A percentile compares a stretch with the other conserved stretches of the same genome.
These are phyloP conservation scores for Kwoniella mangroviensis DNA, from an alignment of 768 basidiomycete genomes.

Conservation along the genomic window DNA sequence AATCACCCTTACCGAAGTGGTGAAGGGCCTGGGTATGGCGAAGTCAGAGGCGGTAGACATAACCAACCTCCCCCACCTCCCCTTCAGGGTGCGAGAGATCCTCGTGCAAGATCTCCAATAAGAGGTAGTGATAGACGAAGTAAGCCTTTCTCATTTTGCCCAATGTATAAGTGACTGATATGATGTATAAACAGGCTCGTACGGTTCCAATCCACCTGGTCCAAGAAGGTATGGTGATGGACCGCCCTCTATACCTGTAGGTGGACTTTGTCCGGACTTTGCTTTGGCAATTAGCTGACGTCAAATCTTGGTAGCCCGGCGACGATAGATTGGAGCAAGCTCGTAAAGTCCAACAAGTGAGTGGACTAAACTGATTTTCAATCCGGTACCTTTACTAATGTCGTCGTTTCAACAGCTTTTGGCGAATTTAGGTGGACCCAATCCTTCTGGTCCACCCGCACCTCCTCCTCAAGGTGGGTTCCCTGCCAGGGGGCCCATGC, in stretches of 20 bases:
- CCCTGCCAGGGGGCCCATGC: slow-evolving; percentile 1
- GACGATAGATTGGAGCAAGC: slow-evolving; percentile 83
- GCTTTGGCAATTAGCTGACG: background rate
- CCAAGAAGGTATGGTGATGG: slow-evolving; percentile 28
- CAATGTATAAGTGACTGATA: background rate
- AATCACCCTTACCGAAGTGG: slow-evolving; percentile 15
- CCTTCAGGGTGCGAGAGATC: slow-evolving; percentile 4
- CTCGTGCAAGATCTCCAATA: slow-evolving; percentile 18
- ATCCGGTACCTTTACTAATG: slow-evolving; percentile 2
- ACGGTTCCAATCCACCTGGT: slow-evolving; percentile 11
- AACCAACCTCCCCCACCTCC: background rate
- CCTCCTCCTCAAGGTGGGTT: background rate
- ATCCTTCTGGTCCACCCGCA: background rate
- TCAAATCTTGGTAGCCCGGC: slow-evolving; percentile 42
- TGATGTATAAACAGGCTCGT: slow-evolving; percentile 8
- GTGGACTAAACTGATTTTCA: background rate
- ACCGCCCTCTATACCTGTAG: slow-evolving; percentile 26
- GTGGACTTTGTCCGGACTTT: slow-evolving; percentile 6
- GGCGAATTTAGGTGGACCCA: slow-evolving; percentile 16
- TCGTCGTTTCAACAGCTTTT: slow-evolving; percentile 10
- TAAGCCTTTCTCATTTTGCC: slow-evolving; percentile 2
- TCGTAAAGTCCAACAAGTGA: slow-evolving; percentile 50
- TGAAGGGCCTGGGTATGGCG: slow-evolving; percentile 36
- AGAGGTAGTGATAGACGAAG: slow-evolving; percentile 14
- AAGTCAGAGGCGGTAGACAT: slow-evolving; percentile 24